These are phyloP conservation scores for Gonium pectorale DNA, from an alignment of 139 green algal genomes.

Conservation along the genomic window DNA sequence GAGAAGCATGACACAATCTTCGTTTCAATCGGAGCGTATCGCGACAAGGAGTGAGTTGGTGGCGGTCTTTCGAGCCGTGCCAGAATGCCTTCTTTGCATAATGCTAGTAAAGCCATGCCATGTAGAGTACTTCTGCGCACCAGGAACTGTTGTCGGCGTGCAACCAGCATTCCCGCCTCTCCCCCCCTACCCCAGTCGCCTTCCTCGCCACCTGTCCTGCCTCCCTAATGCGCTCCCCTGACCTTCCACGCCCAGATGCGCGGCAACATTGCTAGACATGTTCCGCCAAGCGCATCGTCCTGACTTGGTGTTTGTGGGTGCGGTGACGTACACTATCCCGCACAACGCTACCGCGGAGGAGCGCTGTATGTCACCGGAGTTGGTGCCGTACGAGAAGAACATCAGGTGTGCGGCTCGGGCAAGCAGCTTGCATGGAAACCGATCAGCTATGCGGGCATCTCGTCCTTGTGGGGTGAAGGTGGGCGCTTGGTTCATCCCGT, in stretches of 20 bases:
- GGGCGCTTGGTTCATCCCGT: too few relatives aligned
- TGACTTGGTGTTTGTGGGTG: background rate
- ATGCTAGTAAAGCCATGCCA: background rate
- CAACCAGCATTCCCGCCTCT: background rate
- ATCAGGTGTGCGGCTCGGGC: background rate
- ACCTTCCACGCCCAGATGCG: background rate
- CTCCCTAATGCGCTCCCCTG: too few relatives aligned
- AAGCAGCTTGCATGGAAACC: too few relatives aligned
- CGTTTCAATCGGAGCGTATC: background rate
- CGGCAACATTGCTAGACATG: background rate
- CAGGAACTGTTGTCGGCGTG: background rate
- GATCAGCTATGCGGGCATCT: too few relatives aligned
- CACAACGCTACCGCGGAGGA: background rate
- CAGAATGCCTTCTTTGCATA: background rate
- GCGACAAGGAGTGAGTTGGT: conserved; percentile 10
- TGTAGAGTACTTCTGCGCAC: background rate
- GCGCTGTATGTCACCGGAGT: background rate
- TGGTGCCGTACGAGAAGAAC: background rate
- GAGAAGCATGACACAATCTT: background rate
- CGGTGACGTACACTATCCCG: background rate
- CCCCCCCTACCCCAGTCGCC: too few relatives aligned
- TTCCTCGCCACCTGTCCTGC: too few relatives aligned
- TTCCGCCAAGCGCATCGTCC: background rate
- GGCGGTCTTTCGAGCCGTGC: background rate
- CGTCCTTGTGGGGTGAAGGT: too few relatives aligned